Evolutionary conservation across 2,329 filamentous ascomycete species (phyloP).

Genomic region (Leptodontidium sp.): DNA sequence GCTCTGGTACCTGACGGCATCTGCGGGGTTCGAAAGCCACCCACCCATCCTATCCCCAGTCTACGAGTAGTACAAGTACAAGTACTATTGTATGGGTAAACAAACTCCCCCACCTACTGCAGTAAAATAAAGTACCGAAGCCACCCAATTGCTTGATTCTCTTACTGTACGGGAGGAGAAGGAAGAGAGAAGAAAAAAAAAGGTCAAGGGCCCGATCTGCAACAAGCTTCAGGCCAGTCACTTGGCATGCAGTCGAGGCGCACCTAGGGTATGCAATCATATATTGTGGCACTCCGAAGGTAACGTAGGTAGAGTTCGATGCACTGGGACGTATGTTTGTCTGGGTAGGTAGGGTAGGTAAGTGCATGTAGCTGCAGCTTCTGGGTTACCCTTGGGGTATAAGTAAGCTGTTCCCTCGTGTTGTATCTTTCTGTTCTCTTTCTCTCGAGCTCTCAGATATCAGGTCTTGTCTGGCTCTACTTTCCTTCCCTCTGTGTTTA

Average conservation of each 20-base stretch:
- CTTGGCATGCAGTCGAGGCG: neutral
- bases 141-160: conserved; percentile 14
- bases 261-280: too few relatives aligned
- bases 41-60: neutral
- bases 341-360: conserved; percentile 5
- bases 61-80: too few relatives aligned
- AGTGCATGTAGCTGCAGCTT: neutral
- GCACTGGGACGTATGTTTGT: conserved; percentile 1
- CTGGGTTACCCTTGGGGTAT: conserved; percentile 7
- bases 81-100: conserved; percentile 1
- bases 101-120: neutral
- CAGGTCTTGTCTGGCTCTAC: neutral
- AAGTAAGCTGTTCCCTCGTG: conserved; percentile 23
- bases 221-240: conserved; percentile 15
- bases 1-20: conserved; percentile 10
- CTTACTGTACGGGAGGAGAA: too few relatives aligned
- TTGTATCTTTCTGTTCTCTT: neutral
- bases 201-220: conserved; percentile 13
- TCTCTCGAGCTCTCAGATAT: conserved; percentile 23
- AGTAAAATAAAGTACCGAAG: neutral
- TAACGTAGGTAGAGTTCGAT: conserved; percentile 2
- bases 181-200: neutral
- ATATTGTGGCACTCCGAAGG: neutral
- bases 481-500: neutral
- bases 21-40: conserved; percentile 8